Evolutionary conservation across 2,329 filamentous ascomycete species (phyloP).

Genomic region (Eutypa lata): DNA sequence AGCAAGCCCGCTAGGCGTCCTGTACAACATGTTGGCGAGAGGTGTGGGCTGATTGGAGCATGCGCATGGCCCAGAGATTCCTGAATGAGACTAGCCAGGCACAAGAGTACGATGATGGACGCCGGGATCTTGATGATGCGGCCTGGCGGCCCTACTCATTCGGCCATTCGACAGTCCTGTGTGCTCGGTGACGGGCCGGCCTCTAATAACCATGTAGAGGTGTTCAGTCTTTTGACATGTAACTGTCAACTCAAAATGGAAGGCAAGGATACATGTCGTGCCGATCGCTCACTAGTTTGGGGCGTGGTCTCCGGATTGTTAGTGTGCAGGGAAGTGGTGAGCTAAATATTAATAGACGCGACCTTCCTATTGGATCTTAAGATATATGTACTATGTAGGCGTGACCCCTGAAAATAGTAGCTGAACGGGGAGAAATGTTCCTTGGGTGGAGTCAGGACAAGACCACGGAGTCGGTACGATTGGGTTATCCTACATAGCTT

Average conservation of each 20-base stretch:
- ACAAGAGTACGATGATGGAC: background rate
- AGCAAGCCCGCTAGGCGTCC: background rate
- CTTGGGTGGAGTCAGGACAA: background rate
- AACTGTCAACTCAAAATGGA: background rate
- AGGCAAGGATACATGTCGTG: background rate
- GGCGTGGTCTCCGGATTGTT: background rate
- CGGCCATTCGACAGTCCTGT: no score
- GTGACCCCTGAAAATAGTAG: no score
- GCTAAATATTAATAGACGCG: background rate
- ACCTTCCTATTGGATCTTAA: background rate
- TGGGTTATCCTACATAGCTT: background rate
- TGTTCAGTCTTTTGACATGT: background rate
- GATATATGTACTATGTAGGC: no score
- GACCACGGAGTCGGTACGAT: background rate
- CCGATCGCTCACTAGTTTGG: background rate
- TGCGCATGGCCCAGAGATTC: background rate
- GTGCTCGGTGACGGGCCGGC: background rate
- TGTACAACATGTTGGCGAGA: background rate
- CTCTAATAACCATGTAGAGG: background rate
- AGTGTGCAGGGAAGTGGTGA: background rate
- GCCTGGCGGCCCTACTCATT: no score
- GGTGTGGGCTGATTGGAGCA: background rate
- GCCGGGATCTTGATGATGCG: background rate
- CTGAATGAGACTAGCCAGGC: background rate
- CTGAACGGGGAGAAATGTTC: background rate